phyloP scores from a whole-genome alignment of 139 green algal genomes.

The Yamagishiella unicocca region DNA sequence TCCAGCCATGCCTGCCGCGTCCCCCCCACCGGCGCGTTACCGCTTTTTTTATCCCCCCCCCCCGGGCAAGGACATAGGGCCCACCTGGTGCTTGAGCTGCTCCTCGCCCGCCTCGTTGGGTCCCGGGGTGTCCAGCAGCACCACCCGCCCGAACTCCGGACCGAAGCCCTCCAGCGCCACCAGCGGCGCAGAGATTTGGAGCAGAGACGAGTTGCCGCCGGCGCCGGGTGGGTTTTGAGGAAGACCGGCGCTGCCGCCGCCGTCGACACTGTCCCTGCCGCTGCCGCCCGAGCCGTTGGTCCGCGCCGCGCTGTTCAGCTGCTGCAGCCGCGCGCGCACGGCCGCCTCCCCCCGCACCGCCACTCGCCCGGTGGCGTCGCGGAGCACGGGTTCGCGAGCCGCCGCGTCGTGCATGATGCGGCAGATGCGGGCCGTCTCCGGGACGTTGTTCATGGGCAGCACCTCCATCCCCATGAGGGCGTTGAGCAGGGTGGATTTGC shows the following conservation, averaged over 20 bases:
- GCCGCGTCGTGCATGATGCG: slow-evolving; percentile 57
- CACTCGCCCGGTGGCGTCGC: not conserved
- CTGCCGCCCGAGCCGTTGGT: not conserved
- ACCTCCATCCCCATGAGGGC: slow-evolving; percentile 65
- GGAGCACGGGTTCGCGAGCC: slow-evolving; percentile 27
- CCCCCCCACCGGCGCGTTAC: no score
- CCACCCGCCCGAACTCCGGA: slow-evolving; percentile 32
- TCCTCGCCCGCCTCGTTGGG: slow-evolving; percentile 85
- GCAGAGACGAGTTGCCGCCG: slow-evolving; percentile 1
- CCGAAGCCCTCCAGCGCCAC: slow-evolving; percentile 52
- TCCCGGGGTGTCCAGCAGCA: slow-evolving; percentile 80
- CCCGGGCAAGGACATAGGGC: no score
- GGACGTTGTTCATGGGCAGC: slow-evolving; percentile 83
- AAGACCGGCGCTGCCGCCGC: not conserved
- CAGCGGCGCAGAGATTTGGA: slow-evolving; percentile 62
- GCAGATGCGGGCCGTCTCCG: slow-evolving; percentile 71
- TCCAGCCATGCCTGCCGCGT: no score
- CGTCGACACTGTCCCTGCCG: not conserved
- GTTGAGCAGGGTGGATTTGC: slow-evolving; percentile 85
- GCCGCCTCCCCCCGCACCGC: slow-evolving; percentile 19
- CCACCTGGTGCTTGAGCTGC: slow-evolving; percentile 70
- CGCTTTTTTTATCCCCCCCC: no score
- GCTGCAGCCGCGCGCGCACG: slow-evolving; percentile 62
- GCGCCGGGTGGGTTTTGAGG: no score
- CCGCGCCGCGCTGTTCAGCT: slow-evolving; percentile 71